Evolutionary conservation across 768 basidiomycete genomes (phyloP).

Genomic region (Lentinula edodes): DNA sequence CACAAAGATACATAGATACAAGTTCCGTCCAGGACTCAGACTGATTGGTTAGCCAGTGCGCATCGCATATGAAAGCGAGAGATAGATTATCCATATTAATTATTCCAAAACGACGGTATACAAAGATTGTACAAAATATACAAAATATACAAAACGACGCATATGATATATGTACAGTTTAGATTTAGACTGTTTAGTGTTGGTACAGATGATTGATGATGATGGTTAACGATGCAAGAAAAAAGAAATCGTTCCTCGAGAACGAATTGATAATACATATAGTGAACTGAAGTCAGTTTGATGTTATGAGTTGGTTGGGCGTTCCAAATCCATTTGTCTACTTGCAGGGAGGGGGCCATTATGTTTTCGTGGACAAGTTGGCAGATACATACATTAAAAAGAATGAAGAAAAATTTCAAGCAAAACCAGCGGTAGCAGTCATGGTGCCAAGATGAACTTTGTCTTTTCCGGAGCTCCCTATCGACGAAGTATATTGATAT

Average conservation of each 20-base stretch:
- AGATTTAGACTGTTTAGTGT: background rate
- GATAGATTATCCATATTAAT: background rate
- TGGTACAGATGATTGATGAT: conserved; percentile 12
- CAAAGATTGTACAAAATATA: background rate
- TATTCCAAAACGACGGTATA: background rate
- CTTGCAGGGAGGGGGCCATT: background rate
- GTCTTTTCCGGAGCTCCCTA: background rate
- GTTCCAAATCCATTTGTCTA: background rate
- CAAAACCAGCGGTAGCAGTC: conserved; percentile 2
- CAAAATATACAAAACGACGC: background rate
- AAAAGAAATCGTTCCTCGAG: conserved; percentile 3
- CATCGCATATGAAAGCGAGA: too few relatives aligned
- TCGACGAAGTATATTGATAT: background rate
- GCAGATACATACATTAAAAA: background rate
- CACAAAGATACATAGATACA: background rate
- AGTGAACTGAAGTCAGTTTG: conserved; percentile 8
- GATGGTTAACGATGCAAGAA: conserved; percentile 18
- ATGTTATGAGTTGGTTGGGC: background rate
- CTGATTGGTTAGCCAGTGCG: too few relatives aligned
- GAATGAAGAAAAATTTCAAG: background rate
- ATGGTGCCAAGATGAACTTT: background rate
- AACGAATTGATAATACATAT: conserved; percentile 19
- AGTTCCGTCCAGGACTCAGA: background rate
- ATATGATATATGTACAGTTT: background rate
- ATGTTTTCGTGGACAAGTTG: background rate